phyloP scores from a whole-genome alignment of 768 basidiomycete species.

The Collybia sordida region DNA sequence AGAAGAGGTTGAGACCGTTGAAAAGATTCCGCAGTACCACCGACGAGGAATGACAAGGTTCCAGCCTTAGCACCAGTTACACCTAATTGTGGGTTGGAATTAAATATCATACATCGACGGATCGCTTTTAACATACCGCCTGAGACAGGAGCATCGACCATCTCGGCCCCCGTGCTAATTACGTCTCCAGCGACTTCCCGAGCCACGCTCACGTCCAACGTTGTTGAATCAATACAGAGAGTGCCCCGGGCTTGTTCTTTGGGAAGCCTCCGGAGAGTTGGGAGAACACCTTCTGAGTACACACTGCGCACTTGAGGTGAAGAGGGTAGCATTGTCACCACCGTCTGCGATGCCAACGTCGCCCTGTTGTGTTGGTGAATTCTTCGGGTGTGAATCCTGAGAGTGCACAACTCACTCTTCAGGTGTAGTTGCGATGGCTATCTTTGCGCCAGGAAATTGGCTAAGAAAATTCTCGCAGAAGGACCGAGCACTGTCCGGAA shows the following conservation, averaged over 20 bases:
- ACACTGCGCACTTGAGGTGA: slow-evolving; percentile 84
- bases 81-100: slow-evolving; percentile 38
- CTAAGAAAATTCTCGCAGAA: slow-evolving; percentile 58
- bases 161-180: slow-evolving; percentile 54
- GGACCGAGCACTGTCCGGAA: slow-evolving; percentile 52
- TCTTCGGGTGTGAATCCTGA: slow-evolving; percentile 9
- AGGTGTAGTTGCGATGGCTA: slow-evolving; percentile 63
- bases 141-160: slow-evolving; percentile 94
- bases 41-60: slow-evolving; percentile 90
- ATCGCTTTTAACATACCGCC: slow-evolving; percentile 57
- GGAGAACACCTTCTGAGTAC: slow-evolving; percentile 68
- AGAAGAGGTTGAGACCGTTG: slow-evolving; percentile 57
- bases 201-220: slow-evolving; percentile 78
- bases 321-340: slow-evolving; percentile 92
- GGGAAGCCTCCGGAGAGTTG: slow-evolving; percentile 54
- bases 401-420: slow-evolving; percentile 59
- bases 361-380: slow-evolving; percentile 46
- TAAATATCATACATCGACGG: neutral
- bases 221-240: slow-evolving; percentile 88
- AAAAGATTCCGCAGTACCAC: slow-evolving; percentile 66
- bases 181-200: slow-evolving; percentile 61
- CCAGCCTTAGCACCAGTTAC: slow-evolving; percentile 86
- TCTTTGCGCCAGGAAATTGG: slow-evolving; percentile 57
- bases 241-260: slow-evolving; percentile 38
- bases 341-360: slow-evolving; percentile 55